Base-by-base conservation (phyloP, 2,329 filamentous ascomycete genomes). In the Talaromyces marneffei region DNA sequence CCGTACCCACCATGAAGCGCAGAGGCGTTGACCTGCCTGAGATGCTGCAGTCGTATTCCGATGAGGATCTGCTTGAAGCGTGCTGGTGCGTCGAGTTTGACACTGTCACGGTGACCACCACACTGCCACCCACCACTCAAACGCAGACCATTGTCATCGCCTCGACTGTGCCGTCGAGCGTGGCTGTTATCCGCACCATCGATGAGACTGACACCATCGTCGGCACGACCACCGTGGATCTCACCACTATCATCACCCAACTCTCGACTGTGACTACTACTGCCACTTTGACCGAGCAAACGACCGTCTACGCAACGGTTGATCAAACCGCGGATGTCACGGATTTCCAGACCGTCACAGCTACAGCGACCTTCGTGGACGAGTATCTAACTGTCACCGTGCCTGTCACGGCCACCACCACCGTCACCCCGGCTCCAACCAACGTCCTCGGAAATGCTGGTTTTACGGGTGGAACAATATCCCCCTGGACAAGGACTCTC, bases 61-160 rank as follows among this genome's bases (percentile, higher is more conserved):
- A 27, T n/a, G 52, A 55, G 33, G 52, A 55, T 6, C 52, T 55
- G 14, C 18, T 25, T 23, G 52, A 55, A 14, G 52, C 52, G 18
- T 55, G 52, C 52, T 55, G 52, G 52, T 55, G 52, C 33, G 33
- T 55, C 33, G 52, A 55, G 33, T 39, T 39, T 14, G 52, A 55
- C 52, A 40, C 52, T 25, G 20, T 55, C 20, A 55, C 33, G 14
- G n/a, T n/a, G n/a, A 55, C 52, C 20, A 14, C 4, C 12, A 40
- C 33, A 39, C 31, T 25, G 16, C 33, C 33, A 27, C 52, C 20
- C 12, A 18, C 52, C 20, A 55, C 52, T 25, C 52, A 39, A 39
- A 55, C 33, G 12, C 18, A 27, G 33, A 40, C 52, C 52, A 18
- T 40, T 25, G 23, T 39, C 33, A 25, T 55, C 20, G 20, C 33